phyloP scores from a whole-genome alignment of 257 asterid genomes.

The Przewalskia tangutica region DNA sequence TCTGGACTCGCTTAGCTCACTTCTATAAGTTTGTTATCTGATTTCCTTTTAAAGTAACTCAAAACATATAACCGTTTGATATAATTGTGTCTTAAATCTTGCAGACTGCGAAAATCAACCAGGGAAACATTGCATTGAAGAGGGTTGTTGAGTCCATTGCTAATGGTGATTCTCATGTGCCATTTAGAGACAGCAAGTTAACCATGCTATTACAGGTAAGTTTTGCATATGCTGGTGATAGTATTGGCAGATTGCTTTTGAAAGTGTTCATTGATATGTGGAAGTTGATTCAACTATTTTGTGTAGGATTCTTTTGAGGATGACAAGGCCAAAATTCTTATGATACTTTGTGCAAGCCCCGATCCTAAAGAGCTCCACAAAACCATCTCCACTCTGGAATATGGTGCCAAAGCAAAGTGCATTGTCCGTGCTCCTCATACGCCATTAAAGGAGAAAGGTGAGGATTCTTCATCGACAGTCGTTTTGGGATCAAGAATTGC shows the following conservation, averaged over 20 bases:
- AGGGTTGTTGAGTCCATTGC: conserved; percentile 97
- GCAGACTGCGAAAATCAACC: conserved; percentile 93
- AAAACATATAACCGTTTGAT: not conserved
- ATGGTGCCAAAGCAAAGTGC: conserved; percentile 95
- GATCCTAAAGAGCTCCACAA: conserved; percentile 89
- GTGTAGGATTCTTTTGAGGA: conserved; percentile 91
- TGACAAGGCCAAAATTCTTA: conserved; percentile 77
- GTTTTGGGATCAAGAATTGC: conserved; percentile 70
- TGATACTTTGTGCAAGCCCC: conserved; percentile 93
- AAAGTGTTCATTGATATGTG: not conserved
- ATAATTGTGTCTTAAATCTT: not conserved
- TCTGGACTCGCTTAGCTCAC: not conserved
- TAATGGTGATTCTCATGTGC: conserved; percentile 92
- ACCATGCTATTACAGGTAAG: conserved; percentile 97
- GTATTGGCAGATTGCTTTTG: not conserved
- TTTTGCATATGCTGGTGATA: not conserved
- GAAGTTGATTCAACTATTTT: not conserved
- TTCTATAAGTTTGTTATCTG: not conserved
- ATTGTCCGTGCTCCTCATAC: conserved; percentile 78
- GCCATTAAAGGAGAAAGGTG: conserved; percentile 65
- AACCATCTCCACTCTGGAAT: conserved; percentile 83
- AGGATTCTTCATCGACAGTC: conserved; percentile 64
- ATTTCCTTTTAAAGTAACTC: not conserved
- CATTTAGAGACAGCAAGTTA: conserved; percentile 92
- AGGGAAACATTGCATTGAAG: conserved; percentile 77